Conservation (phyloP, 805 yeast species). For the Pichia thaimueangensis region DNA sequence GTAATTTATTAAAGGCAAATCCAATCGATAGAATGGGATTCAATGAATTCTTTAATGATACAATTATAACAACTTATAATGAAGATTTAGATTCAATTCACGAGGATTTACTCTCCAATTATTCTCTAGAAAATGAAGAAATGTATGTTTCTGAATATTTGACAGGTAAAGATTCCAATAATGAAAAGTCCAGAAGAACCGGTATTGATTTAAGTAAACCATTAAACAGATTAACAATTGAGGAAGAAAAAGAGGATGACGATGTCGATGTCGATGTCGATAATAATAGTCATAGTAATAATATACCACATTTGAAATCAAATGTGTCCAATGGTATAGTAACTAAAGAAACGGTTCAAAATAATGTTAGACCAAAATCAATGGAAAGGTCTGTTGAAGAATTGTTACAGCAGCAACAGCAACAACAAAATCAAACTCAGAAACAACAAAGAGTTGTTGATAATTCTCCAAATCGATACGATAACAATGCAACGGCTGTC, state of each 20-base stretch:
- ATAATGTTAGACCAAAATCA: not conserved
- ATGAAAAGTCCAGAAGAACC: not conserved
- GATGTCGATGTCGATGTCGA: slow-evolving; percentile 6
- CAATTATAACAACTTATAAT: slow-evolving; percentile 48
- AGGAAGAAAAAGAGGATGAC: slow-evolving; percentile 9
- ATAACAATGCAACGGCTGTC: not conserved
- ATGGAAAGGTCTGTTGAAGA: slow-evolving; percentile 7
- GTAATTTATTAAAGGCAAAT: slow-evolving; percentile 70
- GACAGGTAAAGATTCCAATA: slow-evolving; percentile 1
- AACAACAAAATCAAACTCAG: too few species aligned
- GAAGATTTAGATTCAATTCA: slow-evolving; percentile 38
- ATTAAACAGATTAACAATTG: slow-evolving; percentile 6
- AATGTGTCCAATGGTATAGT: not conserved
- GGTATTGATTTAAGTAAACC: not conserved
- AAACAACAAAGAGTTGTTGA: not conserved
- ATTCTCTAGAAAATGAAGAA: slow-evolving; percentile 67
- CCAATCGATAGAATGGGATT: slow-evolving; percentile 87
- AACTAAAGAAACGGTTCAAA: slow-evolving; percentile 1
- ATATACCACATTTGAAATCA: slow-evolving; percentile 2
- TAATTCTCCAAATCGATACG: not conserved
- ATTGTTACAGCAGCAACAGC: slow-evolving; percentile 10
- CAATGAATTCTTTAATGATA: slow-evolving; percentile 76
- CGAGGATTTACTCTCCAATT: slow-evolving; percentile 49
- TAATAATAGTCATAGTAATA: not conserved
- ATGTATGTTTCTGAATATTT: slow-evolving; percentile 78